Conservation (phyloP, 306 rosid species). For the Oxytropis ochrocephala region DNA sequence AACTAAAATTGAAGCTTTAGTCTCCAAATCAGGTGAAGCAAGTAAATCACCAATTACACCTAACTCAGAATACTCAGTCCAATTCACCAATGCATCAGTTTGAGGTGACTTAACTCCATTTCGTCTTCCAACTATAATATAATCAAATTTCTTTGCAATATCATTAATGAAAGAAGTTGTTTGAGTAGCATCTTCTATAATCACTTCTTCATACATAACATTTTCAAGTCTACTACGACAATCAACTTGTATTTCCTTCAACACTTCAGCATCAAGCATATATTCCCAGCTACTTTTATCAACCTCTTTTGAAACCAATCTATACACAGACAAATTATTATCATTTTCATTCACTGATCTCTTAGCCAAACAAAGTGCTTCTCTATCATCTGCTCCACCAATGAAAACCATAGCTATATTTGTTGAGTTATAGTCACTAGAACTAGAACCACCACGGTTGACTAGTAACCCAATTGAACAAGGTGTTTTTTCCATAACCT, state of each 20-base stretch:
- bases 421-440: neutral
- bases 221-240: neutral
- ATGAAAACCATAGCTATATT: neutral
- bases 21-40: neutral
- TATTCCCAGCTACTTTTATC: neutral
- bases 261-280: neutral
- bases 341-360: neutral
- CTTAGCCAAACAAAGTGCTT: neutral
- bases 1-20: neutral
- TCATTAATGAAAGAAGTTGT: neutral
- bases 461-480: neutral
- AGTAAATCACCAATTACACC: slow-evolving; percentile 11
- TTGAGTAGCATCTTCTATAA: neutral
- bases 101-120: neutral
- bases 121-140: neutral
- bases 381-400: neutral
- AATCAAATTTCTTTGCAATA: neutral
- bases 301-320: neutral
- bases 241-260: neutral
- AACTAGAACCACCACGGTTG: neutral
- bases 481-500: neutral
- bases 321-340: neutral
- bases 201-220: neutral
- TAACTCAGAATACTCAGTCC: neutral
- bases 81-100: neutral